phyloP scores from a whole-genome alignment of 495 filamentous ascomycete genomes.

The Neurospora tetrasperma region DNA sequence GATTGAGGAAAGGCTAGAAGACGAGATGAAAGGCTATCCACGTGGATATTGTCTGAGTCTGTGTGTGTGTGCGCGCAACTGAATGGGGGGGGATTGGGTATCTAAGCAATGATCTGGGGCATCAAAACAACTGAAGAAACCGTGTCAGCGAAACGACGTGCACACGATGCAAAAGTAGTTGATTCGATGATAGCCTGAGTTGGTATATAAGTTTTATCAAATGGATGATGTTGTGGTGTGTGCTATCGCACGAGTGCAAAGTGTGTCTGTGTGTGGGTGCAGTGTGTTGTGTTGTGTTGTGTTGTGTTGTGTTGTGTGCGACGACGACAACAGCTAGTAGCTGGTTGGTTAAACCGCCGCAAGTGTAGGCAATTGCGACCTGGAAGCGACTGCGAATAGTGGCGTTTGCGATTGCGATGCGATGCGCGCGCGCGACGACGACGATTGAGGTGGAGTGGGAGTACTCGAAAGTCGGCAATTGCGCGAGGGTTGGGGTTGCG shows the following conservation, averaged over 20 bases:
- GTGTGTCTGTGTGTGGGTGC: too few relatives aligned
- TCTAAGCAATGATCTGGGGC: not conserved
- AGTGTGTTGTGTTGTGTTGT: not conserved
- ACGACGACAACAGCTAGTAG: not conserved
- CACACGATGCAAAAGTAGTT: not conserved
- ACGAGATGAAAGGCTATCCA: constrained; percentile 21
- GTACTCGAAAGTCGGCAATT: not conserved
- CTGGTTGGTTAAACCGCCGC: not conserved
- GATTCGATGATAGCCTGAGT: not conserved
- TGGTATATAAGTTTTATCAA: not conserved
- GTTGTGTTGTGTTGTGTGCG: not conserved
- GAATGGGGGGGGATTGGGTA: not conserved
- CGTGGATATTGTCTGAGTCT: not conserved
- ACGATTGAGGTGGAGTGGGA: constrained; percentile 4
- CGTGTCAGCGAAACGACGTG: not conserved
- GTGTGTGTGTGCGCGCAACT: not conserved
- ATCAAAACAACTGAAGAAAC: not conserved
- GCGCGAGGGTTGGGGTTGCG: constrained; percentile 10
- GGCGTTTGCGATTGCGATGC: constrained; percentile 6
- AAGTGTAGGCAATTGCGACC: not conserved
- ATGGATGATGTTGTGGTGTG: not conserved
- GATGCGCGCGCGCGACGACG: not conserved
- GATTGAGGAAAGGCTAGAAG: constrained; percentile 5
- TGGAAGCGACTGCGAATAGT: not conserved
- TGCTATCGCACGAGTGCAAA: not conserved